Evolutionary conservation across 768 basidiomycete species (phyloP), one percentile per base, ranked within the genome.

Genomic region (Hydnomerulius pinastri): DNA sequence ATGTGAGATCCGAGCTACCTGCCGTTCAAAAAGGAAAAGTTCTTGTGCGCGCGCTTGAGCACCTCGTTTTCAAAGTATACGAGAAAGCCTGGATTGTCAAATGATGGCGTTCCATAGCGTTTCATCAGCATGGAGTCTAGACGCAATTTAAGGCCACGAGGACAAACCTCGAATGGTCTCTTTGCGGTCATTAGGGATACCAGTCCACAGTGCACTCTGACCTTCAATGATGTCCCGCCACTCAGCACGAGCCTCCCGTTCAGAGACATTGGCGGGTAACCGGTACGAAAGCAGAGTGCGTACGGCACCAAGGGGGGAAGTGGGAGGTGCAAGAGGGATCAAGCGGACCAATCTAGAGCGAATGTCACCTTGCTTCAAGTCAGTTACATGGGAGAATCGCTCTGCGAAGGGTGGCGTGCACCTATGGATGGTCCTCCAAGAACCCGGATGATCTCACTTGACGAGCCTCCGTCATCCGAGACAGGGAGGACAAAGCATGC

Each of bases 151-250:
- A 58, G 35, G 20, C 10, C 35, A 27, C 18, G 23, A 27, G 12
- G 9, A 56, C 66, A 36, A 70, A 91, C 93, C 90, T 66, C 94
- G 77, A 43, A 98, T 92, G 21, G 86, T 85, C 66, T 98, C 95
- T 67, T 94, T 93, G 55, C 92, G 80, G 63, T 97, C 95, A 40
- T 78, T 80, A 0, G 94, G 92, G 30, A 98, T 91, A 1, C 89
- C 91, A 6, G 72, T 64, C 95, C 95, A 98, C 2, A 96, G 74
- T 2, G 61, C 47, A 64, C 87, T 92, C 25, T 77, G 77, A 0
- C 95, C 95, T 71, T 98, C 95, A 10, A 97, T 89, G 48, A 97
- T 89, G 53, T 90, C 83, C 55, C 90, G 76, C 95, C 95, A 98
- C 57, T 92, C 80, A n/a, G 88, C 88, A 55, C 91, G 82, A 18